Evolutionary conservation across 371 early-diverging fungal genomes (phyloP), one percentile per base, ranked within the genome.

Genomic region (Rhizopus microsporus): DNA sequence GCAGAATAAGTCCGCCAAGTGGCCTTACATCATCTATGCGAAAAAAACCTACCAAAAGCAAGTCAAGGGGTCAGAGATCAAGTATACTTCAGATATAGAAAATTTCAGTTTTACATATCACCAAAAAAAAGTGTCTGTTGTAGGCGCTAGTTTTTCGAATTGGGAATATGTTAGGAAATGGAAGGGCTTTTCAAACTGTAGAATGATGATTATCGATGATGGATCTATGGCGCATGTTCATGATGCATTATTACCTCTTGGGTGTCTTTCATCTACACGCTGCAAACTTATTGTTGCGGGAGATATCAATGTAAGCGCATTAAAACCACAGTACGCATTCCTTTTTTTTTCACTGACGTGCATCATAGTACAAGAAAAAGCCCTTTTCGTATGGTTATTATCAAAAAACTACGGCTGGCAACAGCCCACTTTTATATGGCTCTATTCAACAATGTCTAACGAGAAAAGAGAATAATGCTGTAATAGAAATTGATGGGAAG

Each of bases 121-220:
- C 29, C 29, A 17, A 6, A 51, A 50, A 15, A 43, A 12, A 15
- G 23, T n/a, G 15, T 30, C 50, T 12, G 69, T 84, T 12, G 58
- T 82, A 2, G 81, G 82, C 4, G 82, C 82, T 3, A 84, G 81
- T 0, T 81, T 81, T 3, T 84, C 82, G 84, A 69, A 74, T 59
- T 80, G 81, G 69, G 69, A 72, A 35, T 64, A 75, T n/a, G 65
- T 57, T 44, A 51, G 56, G 9, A 56, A 52, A 57, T 62, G 78
- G 74, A 30, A 60, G 54, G 30, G 30, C 33, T 61, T 74, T 67
- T 7, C 54, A 46, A 68, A 73, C 34, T 44, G 74, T 33, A 73
- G 78, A 47, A 78, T 81, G 66, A 60, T 82, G 62, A 81, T 84
- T 59, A 70, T 84, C 48, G 84, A 84, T 51, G 84, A 84, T 60